phyloP scores from a whole-genome alignment of 2,329 filamentous ascomycete species.

The Meredithiella fracta region DNA sequence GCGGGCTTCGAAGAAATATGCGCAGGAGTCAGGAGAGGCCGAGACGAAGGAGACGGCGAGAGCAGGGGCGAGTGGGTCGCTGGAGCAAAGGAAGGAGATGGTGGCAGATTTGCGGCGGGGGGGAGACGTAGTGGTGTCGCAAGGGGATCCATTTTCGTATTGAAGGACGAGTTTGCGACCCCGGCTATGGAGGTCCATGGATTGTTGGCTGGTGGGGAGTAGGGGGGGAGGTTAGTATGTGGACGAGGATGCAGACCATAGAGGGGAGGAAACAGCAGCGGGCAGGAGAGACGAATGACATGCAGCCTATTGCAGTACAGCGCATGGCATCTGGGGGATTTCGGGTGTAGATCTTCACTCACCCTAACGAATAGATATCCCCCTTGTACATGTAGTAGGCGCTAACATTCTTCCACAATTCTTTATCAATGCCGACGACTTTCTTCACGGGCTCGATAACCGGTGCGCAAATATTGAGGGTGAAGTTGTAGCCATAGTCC shows the following conservation, averaged over 20 bases:
- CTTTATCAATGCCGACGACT: constrained; percentile 46
- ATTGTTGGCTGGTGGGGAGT: constrained; percentile 36
- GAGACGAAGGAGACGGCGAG: constrained; percentile 72
- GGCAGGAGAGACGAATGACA: neutral
- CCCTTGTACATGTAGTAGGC: constrained; percentile 55
- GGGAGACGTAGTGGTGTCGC: constrained; percentile 26
- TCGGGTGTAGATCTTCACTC: constrained; percentile 21
- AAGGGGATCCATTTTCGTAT: constrained; percentile 63
- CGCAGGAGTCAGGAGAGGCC: constrained; percentile 69
- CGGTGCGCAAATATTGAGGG: constrained; percentile 62
- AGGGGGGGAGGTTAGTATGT: constrained; percentile 3
- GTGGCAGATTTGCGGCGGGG: constrained; percentile 57
- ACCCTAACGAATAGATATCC: constrained; percentile 61
- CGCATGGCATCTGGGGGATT: neutral
- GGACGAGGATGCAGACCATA: neutral
- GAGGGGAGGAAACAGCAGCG: neutral
- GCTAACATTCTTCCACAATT: constrained; percentile 55
- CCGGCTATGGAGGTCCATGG: constrained; percentile 36
- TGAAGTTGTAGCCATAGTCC: constrained; percentile 70
- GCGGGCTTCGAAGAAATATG: constrained; percentile 89
- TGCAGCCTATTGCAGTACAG: neutral
- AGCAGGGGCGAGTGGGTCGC: constrained; percentile 51
- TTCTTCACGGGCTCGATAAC: constrained; percentile 50
- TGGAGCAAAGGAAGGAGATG: constrained; percentile 86
- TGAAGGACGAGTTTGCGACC: constrained; percentile 63